These are phyloP conservation scores for Herpetospermum pedunculosum DNA, from an alignment of 306 rosid genomes.

Conservation along the genomic window DNA sequence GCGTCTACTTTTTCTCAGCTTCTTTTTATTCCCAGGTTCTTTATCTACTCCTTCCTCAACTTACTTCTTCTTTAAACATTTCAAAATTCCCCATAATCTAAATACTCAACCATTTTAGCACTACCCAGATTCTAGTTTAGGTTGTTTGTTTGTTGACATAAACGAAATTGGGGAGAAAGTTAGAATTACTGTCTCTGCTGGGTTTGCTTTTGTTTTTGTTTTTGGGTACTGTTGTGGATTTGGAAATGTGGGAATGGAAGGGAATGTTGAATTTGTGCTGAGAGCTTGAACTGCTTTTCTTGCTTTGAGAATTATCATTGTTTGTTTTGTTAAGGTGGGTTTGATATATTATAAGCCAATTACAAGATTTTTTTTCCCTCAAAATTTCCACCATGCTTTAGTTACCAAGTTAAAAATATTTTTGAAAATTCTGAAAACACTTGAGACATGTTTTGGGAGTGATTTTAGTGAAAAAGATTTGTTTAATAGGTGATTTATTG, in stretches of 20 bases:
- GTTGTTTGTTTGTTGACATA: not conserved
- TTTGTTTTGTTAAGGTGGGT: conserved; percentile 11
- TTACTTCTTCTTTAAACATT: not conserved
- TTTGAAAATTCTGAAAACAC: not conserved
- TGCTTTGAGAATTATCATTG: not conserved
- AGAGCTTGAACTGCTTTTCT: not conserved
- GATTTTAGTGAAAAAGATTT: too few species aligned
- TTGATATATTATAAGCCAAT: not conserved
- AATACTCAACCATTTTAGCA: not conserved
- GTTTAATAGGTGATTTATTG: too few species aligned
- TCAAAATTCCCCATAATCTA: not conserved
- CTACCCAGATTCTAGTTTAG: not conserved
- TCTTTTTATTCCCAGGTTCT: conserved; percentile 61
- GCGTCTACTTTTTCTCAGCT: conserved; percentile 47
- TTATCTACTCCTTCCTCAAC: not conserved
- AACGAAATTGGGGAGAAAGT: not conserved
- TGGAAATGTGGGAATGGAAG: not conserved
- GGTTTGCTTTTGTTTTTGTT: not conserved
- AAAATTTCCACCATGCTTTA: not conserved
- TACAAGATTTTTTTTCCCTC: not conserved
- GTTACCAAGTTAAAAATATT: not conserved
- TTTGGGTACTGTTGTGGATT: not conserved
- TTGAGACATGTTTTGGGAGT: too few species aligned
- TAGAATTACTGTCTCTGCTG: not conserved
- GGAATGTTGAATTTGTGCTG: not conserved